phyloP scores from a whole-genome alignment of 768 basidiomycete species.

The Boletus vinaceobasis region DNA sequence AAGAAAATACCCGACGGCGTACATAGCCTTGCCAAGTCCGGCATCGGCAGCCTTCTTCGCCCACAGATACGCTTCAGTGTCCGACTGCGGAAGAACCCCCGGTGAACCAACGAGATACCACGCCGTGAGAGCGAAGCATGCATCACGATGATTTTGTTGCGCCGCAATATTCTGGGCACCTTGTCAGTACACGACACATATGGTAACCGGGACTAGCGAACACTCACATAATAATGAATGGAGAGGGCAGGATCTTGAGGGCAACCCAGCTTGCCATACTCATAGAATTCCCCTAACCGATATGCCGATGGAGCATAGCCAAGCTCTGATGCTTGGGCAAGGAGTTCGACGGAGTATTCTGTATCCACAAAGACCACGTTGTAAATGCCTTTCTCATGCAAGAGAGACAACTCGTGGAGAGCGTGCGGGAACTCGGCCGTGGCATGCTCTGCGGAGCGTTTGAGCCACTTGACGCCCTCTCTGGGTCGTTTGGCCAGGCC shows the following conservation, averaged over 20 bases:
- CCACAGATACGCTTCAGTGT: slow-evolving; percentile 98
- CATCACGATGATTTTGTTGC: slow-evolving; percentile 94
- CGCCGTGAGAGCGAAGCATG: slow-evolving; percentile 96
- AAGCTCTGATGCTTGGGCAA: slow-evolving; percentile 93
- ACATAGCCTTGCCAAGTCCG: slow-evolving; percentile 93
- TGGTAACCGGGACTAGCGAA: background rate
- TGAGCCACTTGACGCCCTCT: slow-evolving; percentile 98
- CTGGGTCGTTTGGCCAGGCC: slow-evolving; percentile 82
- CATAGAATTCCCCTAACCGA: slow-evolving; percentile 95
- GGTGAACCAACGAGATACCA: slow-evolving; percentile 99
- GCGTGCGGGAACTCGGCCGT: slow-evolving; percentile 97
- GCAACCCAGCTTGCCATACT: slow-evolving; percentile 98
- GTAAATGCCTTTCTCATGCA: slow-evolving; percentile 97
- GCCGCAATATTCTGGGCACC: slow-evolving; percentile 88
- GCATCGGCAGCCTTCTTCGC: slow-evolving; percentile 92
- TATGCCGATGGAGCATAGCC: slow-evolving; percentile 97
- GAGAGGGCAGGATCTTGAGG: slow-evolving; percentile 95
- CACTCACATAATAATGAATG: slow-evolving; percentile 97
- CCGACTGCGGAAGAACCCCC: slow-evolving; percentile 95
- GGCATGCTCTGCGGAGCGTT: slow-evolving; percentile 90
- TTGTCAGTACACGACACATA: slow-evolving; percentile 14
- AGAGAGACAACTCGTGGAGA: slow-evolving; percentile 86
- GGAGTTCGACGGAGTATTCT: slow-evolving; percentile 90
- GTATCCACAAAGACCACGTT: slow-evolving; percentile 96
- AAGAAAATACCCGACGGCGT: slow-evolving; percentile 95